Conservation (phyloP, 2,329 filamentous ascomycete genomes). For the Cladorrhinum sp. region DNA sequence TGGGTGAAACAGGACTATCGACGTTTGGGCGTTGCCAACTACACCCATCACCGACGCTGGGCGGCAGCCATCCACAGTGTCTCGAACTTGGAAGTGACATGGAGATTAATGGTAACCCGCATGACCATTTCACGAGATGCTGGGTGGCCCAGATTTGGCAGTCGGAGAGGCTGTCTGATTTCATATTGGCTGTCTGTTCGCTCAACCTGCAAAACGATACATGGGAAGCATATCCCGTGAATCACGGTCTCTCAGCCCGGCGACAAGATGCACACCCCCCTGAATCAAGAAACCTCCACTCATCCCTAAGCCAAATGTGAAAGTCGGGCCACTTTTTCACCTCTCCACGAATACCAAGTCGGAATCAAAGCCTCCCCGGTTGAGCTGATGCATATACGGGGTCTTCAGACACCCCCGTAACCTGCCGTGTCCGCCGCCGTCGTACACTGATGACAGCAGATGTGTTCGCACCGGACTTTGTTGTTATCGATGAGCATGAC, state of each 20-base stretch:
- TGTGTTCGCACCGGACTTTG: conserved; percentile 50
- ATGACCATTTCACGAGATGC: not conserved
- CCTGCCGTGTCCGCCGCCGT: conserved; percentile 33
- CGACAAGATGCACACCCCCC: not conserved
- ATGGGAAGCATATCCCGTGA: not conserved
- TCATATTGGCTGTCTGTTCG: not conserved
- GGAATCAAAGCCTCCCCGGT: conserved; percentile 4
- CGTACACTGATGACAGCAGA: conserved; percentile 51
- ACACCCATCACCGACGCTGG: not conserved
- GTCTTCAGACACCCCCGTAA: not conserved
- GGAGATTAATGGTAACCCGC: not conserved
- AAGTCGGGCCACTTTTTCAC: conserved; percentile 1
- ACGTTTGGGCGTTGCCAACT: not conserved
- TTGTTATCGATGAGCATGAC: conserved; percentile 51
- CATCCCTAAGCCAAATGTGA: not conserved
- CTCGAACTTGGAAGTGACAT: not conserved
- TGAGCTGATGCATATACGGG: conserved; percentile 1
- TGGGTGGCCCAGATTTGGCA: not conserved
- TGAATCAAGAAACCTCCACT: not conserved
- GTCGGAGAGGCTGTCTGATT: not conserved
- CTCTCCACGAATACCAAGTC: not conserved
- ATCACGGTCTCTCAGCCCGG: not conserved
- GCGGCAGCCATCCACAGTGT: not conserved
- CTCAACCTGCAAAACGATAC: not conserved
- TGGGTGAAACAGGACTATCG: not conserved